These are phyloP conservation scores for Talaromyces liani DNA, from an alignment of 495 filamentous ascomycete species.

Conservation along the genomic window DNA sequence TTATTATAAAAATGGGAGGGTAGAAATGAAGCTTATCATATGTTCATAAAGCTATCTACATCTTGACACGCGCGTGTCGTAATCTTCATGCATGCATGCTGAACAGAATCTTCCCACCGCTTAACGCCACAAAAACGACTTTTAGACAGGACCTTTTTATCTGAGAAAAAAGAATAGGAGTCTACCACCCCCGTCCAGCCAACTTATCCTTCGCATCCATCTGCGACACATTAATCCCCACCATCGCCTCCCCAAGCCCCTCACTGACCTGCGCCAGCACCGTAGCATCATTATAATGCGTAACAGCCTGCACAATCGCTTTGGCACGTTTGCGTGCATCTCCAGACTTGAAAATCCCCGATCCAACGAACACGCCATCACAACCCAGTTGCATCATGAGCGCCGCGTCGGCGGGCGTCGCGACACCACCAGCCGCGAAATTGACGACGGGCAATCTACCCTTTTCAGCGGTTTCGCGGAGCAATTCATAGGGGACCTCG, in stretches of 20 bases:
- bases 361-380: conserved; percentile 95
- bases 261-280: conserved; percentile 79
- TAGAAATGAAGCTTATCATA: neutral
- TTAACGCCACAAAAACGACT: conserved; percentile 6
- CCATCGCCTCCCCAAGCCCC: conserved; percentile 92
- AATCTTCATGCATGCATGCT: neutral
- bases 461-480: conserved; percentile 79
- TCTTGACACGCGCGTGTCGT: neutral
- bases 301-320: conserved; percentile 92
- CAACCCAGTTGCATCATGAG: conserved; percentile 99
- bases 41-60: conserved; percentile 2
- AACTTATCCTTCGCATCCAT: conserved; percentile 74
- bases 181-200: conserved; percentile 81
- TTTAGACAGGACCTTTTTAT: neutral
- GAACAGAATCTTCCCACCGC: conserved; percentile 3
- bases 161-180: neutral
- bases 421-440: conserved; percentile 95
- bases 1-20: neutral
- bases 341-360: conserved; percentile 94
- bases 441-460: conserved; percentile 92
- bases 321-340: conserved; percentile 79
- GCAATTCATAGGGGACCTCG: conserved; percentile 62
- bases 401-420: conserved; percentile 93
- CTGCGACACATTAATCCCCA: conserved; percentile 73
- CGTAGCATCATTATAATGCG: conserved; percentile 80